These are phyloP conservation scores for Alternaria brassicae DNA, from an alignment of 2,329 filamentous ascomycete genomes.

Conservation along the genomic window DNA sequence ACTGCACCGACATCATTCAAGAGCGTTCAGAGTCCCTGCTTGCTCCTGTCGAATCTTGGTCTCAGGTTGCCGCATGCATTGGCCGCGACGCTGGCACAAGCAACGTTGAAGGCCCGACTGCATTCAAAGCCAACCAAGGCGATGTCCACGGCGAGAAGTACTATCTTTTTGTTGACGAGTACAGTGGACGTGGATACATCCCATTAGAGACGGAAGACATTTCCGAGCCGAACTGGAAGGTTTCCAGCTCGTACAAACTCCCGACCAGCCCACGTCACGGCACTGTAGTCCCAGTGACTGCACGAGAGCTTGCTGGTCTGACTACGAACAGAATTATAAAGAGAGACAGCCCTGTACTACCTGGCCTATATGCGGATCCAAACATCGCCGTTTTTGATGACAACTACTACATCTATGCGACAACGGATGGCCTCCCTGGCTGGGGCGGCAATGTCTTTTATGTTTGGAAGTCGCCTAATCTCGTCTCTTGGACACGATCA, in stretches of 20 bases:
- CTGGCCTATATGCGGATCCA: slow-evolving; percentile 37
- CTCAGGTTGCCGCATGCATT: slow-evolving; percentile 57
- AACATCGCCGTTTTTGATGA: slow-evolving; percentile 37
- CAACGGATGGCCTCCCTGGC: slow-evolving; percentile 35
- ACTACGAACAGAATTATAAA: slow-evolving; percentile 15
- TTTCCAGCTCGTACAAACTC: slow-evolving; percentile 56
- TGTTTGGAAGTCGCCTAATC: slow-evolving; percentile 36
- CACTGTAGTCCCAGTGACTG: slow-evolving; percentile 61
- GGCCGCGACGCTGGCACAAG: slow-evolving; percentile 58
- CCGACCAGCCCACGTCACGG: slow-evolving; percentile 62
- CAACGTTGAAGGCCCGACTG: slow-evolving; percentile 61
- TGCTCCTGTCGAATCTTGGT: slow-evolving; percentile 55
- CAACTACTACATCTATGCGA: slow-evolving; percentile 39
- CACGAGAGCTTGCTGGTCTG: slow-evolving; percentile 52
- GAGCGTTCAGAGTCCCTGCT: slow-evolving; percentile 57
- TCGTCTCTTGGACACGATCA: slow-evolving; percentile 35
- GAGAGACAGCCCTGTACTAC: slow-evolving; percentile 31
- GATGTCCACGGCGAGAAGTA: slow-evolving; percentile 62
- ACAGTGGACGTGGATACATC: slow-evolving; percentile 60
- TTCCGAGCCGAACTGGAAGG: slow-evolving; percentile 57
- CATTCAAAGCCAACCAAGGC: slow-evolving; percentile 59
- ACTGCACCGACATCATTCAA: slow-evolving; percentile 63
- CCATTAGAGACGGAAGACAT: slow-evolving; percentile 61
- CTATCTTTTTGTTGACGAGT: slow-evolving; percentile 65
- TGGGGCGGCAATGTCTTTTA: slow-evolving; percentile 41